A percentile compares a stretch with the other conserved stretches of the same genome.
Conservation (phyloP, 2,329 filamentous ascomycete species). For the Albifimbria verrucaria region DNA sequence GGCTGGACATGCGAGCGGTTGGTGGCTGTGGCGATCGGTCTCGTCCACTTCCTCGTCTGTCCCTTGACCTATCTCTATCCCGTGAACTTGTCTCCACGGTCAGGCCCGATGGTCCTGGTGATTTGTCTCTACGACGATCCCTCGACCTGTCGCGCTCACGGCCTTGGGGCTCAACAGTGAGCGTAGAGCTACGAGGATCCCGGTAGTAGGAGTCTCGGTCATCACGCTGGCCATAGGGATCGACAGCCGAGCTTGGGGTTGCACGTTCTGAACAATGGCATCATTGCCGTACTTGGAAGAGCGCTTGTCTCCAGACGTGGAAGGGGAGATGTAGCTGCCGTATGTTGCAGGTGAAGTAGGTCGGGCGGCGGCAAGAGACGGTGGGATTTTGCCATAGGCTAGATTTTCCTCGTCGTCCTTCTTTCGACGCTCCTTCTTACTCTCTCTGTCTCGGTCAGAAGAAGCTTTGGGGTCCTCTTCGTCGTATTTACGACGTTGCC, state of each 20-base stretch:
- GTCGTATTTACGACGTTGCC: conserved; percentile 34
- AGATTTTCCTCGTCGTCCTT: conserved; percentile 41
- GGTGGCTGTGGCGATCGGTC: conserved; percentile 48
- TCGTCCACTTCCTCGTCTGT: conserved; percentile 32
- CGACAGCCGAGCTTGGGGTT: conserved; percentile 11
- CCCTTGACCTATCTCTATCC: conserved; percentile 19
- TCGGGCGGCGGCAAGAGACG: conserved; percentile 17
- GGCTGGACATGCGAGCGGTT: conserved; percentile 46
- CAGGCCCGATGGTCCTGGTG: conserved; percentile 16
- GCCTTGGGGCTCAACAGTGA: conserved; percentile 38
- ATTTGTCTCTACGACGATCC: conserved; percentile 28
- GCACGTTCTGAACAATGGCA: conserved; percentile 6
- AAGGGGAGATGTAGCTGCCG: conserved; percentile 21
- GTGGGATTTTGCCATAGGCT: conserved; percentile 42
- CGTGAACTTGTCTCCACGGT: conserved; percentile 14
- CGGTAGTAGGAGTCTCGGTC: conserved; percentile 20
- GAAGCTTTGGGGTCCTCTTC: conserved; percentile 16
- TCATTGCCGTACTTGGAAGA: conserved; percentile 17
- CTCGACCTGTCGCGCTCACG: conserved; percentile 31
- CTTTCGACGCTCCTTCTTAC: conserved; percentile 22
- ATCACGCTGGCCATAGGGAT: conserved; percentile 14
- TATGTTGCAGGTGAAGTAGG: conserved; percentile 18
- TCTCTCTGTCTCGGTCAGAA: conserved; percentile 14
- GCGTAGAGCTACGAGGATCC: conserved; percentile 36
- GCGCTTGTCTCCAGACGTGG: conserved; percentile 14